phyloP scores from a whole-genome alignment of 73 alveolate genomes.

The Tetrahymena borealis region DNA sequence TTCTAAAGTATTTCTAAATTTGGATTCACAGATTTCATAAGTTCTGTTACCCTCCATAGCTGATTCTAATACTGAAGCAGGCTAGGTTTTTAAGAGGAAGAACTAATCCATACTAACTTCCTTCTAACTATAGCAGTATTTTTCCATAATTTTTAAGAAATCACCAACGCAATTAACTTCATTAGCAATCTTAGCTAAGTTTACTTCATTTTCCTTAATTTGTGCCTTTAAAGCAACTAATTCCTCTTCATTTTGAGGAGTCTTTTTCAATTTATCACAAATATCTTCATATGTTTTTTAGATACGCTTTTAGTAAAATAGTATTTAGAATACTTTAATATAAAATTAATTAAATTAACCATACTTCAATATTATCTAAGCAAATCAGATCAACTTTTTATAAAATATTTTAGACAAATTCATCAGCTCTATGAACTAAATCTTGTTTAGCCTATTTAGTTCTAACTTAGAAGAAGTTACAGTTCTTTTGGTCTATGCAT shows the following conservation, averaged over 20 bases:
- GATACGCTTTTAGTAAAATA: not conserved
- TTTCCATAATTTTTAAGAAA: conserved; percentile 28
- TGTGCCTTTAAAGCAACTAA: conserved; percentile 20
- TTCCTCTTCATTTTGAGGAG: conserved; percentile 35
- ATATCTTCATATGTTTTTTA: conserved; percentile 9
- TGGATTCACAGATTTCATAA: conserved; percentile 10
- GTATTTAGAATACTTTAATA: too few relatives aligned
- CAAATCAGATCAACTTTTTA: not conserved
- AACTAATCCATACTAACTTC: not conserved
- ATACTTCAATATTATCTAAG: not conserved
- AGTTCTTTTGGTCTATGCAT: conserved; percentile 35
- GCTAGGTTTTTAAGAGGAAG: conserved; percentile 18
- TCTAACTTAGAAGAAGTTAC: conserved; percentile 29
- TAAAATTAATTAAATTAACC: not conserved
- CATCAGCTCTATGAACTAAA: conserved; percentile 27
- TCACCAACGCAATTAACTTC: conserved; percentile 20
- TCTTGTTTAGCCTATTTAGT: conserved; percentile 24
- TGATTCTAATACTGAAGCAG: conserved; percentile 13
- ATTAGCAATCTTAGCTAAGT: conserved; percentile 25
- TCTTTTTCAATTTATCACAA: conserved; percentile 16
- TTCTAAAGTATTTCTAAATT: conserved; percentile 30
- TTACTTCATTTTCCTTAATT: conserved; percentile 37
- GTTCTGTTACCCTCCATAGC: conserved; percentile 41
- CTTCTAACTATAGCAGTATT: not conserved
- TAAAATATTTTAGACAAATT: conserved; percentile 4